Percentiles rank a stretch among this genome's conserved stretches.
phyloP scores from a whole-genome alignment of 2,329 filamentous ascomycete genomes.

The Colletotrichum kahawae region DNA sequence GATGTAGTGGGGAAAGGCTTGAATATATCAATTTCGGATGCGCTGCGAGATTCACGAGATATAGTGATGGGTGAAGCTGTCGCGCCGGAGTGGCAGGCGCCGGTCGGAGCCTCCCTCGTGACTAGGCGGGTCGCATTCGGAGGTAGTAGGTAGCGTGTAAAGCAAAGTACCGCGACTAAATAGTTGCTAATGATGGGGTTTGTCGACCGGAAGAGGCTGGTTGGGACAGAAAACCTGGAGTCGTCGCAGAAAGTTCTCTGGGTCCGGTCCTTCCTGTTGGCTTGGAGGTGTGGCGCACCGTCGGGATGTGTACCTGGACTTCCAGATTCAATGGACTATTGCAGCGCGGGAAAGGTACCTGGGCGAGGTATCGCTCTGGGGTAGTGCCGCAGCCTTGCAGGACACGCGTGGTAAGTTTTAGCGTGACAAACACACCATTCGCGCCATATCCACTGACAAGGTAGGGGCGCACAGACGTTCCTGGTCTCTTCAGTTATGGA shows the following conservation, averaged over 20 bases:
- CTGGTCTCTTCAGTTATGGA: background rate
- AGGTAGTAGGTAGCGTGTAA: background rate
- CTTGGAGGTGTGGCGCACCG: background rate
- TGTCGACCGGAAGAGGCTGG: background rate
- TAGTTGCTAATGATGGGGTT: background rate
- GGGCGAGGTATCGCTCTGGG: background rate
- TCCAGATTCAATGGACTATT: background rate
- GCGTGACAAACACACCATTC: background rate
- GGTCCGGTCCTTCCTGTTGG: background rate
- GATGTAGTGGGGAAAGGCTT: background rate
- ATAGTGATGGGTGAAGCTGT: background rate
- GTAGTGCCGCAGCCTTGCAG: conserved; percentile 6
- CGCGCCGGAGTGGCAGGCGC: background rate
- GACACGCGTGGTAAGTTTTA: conserved; percentile 8
- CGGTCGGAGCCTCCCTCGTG: background rate
- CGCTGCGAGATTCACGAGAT: background rate
- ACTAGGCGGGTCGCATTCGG: background rate
- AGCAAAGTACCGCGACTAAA: background rate
- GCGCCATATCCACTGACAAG: background rate
- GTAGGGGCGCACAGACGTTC: background rate
- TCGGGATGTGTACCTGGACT: background rate
- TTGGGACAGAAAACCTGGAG: background rate
- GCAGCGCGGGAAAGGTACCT: background rate
- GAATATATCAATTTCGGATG: background rate
- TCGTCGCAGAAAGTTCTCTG: background rate